Conservation (phyloP, 495 filamentous ascomycete genomes). For the Penicillium daleae region DNA sequence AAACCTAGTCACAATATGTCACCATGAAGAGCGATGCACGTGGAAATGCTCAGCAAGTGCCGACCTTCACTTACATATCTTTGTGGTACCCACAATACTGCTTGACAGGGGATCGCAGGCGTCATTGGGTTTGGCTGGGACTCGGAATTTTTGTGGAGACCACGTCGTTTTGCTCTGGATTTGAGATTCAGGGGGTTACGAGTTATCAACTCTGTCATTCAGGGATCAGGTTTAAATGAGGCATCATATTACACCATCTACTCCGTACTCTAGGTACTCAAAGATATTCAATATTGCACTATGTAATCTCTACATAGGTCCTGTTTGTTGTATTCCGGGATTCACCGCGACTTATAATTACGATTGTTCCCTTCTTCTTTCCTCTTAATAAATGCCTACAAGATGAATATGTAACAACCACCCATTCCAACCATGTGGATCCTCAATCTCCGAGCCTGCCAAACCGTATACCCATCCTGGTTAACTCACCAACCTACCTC, state of each 20-base stretch:
- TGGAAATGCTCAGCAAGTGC: conserved; percentile 12
- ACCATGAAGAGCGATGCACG: conserved; percentile 1
- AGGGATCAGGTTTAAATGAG: neutral
- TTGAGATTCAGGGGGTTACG: neutral
- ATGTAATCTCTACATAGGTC: too few relatives aligned
- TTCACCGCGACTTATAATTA: neutral
- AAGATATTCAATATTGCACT: too few relatives aligned
- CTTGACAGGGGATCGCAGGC: neutral
- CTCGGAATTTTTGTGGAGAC: conserved; percentile 4
- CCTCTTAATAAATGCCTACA: neutral
- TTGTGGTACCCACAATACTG: conserved; percentile 1
- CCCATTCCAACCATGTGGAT: neutral
- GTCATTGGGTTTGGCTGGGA: neutral
- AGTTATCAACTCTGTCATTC: too few relatives aligned
- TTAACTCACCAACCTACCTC: neutral
- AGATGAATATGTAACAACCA: neutral
- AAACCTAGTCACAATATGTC: neutral
- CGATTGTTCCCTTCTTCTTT: neutral
- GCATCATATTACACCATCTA: neutral
- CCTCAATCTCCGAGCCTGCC: neutral
- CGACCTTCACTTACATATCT: conserved; percentile 6
- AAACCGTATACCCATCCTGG: conserved; percentile 1
- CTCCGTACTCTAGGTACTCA: too few relatives aligned
- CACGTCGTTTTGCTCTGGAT: neutral
- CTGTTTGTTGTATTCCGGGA: neutral